phyloP scores from a whole-genome alignment of 1,284 basidiomycete genomes.

The Irpex rosettiformis region DNA sequence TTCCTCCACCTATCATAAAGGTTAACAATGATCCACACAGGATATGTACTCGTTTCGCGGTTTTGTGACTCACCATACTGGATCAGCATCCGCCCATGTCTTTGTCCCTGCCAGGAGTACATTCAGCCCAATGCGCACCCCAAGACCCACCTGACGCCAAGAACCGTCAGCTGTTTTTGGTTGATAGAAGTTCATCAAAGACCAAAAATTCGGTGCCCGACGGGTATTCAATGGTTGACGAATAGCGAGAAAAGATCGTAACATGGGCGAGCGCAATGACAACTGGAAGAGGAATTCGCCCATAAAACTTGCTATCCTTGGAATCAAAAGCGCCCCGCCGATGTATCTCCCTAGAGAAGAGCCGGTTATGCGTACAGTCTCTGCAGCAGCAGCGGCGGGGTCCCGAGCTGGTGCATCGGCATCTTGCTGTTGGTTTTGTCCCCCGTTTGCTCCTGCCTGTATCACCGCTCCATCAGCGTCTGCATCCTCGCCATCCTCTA shows the following conservation, averaged over 20 bases:
- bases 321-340: conserved; percentile 63
- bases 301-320: conserved; percentile 61
- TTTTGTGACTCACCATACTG: conserved; percentile 54
- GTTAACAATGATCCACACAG: not conserved
- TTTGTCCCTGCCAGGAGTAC: conserved; percentile 53
- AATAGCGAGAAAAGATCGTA: conserved; percentile 56
- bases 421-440: conserved; percentile 10
- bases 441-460: conserved; percentile 2
- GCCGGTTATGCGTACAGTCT: conserved; percentile 52
- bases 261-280: conserved; percentile 42
- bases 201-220: not conserved
- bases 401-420: conserved; percentile 22
- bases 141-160: conserved; percentile 20
- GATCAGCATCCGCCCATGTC: conserved; percentile 63
- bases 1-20: conserved; percentile 62
- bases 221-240: conserved; percentile 28
- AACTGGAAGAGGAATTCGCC: conserved; percentile 55
- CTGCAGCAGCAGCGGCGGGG: conserved; percentile 45
- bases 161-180: not conserved
- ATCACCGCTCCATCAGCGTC: conserved; percentile 7
- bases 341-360: conserved; percentile 59
- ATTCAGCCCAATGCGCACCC: conserved; percentile 37
- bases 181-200: not conserved
- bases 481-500: conserved; percentile 2
- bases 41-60: not conserved